Evolutionary conservation across 2,329 filamentous ascomycete species (phyloP), one percentile per base, ranked within the genome.

Genomic region (Orbilia quercus): DNA sequence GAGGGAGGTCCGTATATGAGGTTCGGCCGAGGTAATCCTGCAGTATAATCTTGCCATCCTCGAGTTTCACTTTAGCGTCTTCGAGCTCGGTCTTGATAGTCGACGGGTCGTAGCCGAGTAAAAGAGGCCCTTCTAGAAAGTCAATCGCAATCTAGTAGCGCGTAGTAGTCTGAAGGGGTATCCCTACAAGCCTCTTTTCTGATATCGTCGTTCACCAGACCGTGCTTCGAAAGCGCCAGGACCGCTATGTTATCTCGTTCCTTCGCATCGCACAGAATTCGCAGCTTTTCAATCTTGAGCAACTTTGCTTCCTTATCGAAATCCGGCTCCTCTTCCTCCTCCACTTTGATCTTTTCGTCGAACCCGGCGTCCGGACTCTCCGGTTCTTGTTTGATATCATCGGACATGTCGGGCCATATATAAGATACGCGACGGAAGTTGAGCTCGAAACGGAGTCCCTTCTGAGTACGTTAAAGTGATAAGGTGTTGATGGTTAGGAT

Each of bases 1-100:
- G 84, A 28, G 89, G 86, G 42, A 96, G 82, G 84, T 79, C 75
- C 7, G 59, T 57, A 45, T 65, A 55, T 2, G 71, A 28, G 3
- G 34, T 31, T 14, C 77, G 75, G 14, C 72, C 63, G 1, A 75
- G 58, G 38, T 77, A 62, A n/a, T 63, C 74, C 28, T 57, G 62
- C 6, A 62, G 31, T 16, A 60, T 40, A 20, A 60, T 12, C 22
- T 45, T 58, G 18, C 44, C 70, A 25, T 74, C 6, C 63, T 50
- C 12, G 14, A 57, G n/a, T 67, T 69, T 65, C 79, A 75, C 9
- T 80, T 75, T 42, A 75, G 63, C 38, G 38, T 51, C 18, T 75
- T 72, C 36, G 51, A 51, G 47, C 73, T 76, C 55, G 22, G 65
- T 48, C 72, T 74, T 50, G 58, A 69, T 54, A 54, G 50, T 25